A percentile compares a stretch with the other conserved stretches of the same genome.
Evolutionary conservation across 345 rosid species (phyloP).

Genomic region (Gossypioides kirkii): DNA sequence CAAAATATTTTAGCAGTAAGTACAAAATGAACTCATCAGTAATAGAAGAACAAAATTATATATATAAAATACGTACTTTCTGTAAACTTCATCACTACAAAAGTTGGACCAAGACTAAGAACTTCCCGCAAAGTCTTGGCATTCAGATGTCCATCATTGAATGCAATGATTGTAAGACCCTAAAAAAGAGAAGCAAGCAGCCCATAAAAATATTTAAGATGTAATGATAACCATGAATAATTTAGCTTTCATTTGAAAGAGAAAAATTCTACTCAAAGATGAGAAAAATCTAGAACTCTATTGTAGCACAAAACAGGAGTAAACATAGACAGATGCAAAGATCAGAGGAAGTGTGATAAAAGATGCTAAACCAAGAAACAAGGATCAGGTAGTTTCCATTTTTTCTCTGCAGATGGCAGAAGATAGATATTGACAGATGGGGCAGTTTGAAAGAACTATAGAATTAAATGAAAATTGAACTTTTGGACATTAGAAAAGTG

Average conservation of each 20-base stretch:
- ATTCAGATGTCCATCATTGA: conserved; percentile 48
- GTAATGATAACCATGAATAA: background rate
- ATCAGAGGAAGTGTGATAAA: background rate
- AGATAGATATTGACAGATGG: background rate
- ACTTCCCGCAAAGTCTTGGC: conserved; percentile 54
- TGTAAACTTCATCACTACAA: conserved; percentile 82
- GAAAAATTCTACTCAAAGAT: background rate
- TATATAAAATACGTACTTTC: conserved; percentile 53
- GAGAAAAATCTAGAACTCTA: background rate
- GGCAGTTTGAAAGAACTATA: background rate
- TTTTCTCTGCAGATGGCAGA: background rate
- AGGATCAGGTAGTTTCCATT: background rate
- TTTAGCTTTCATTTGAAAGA: background rate
- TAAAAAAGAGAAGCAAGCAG: conserved; percentile 18
- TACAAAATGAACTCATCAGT: conserved; percentile 1
- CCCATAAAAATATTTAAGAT: background rate
- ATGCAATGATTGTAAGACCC: conserved; percentile 89
- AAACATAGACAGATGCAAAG: background rate
- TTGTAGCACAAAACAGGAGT: background rate
- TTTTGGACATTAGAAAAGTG: background rate
- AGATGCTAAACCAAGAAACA: background rate
- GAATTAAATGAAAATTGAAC: background rate
- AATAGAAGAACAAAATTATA: background rate
- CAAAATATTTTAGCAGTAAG: background rate
- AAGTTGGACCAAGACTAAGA: conserved; percentile 96